Evolutionary conservation across 495 filamentous ascomycete species (phyloP).

Genomic region (Xanthoparmelia taractica): DNA sequence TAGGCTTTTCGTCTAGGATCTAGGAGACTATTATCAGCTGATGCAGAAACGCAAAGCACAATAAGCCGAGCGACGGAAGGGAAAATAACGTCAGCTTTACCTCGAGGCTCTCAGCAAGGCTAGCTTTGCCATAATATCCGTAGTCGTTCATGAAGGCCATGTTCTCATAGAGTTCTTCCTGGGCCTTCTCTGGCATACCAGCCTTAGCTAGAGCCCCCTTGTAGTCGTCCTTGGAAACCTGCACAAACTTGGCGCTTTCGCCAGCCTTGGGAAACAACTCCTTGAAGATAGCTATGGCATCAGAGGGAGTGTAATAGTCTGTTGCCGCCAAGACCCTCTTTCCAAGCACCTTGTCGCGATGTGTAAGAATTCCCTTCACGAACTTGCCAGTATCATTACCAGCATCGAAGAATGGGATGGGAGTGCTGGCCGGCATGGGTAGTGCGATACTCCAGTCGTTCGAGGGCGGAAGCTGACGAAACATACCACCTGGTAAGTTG

Average conservation of each 20-base stretch:
- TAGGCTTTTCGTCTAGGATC: conserved; percentile 25
- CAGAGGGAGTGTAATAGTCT: conserved; percentile 41
- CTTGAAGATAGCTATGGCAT: conserved; percentile 44
- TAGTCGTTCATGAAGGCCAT: conserved; percentile 41
- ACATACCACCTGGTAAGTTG: conserved; percentile 32
- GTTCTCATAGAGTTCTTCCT: conserved; percentile 50
- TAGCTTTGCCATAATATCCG: conserved; percentile 45
- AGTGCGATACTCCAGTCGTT: conserved; percentile 37
- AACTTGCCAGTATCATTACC: conserved; percentile 48
- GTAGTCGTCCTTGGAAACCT: conserved; percentile 42
- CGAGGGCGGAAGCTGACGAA: conserved; percentile 27
- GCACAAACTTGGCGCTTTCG: conserved; percentile 36
- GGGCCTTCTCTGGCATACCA: conserved; percentile 35
- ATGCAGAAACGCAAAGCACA: background rate
- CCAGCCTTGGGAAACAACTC: conserved; percentile 42
- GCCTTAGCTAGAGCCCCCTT: conserved; percentile 33
- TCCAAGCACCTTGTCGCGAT: conserved; percentile 21
- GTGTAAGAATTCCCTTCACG: conserved; percentile 41
- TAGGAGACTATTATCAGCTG: background rate
- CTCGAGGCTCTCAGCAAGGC: conserved; percentile 15
- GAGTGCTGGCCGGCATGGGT: conserved; percentile 35
- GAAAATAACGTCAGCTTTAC: conserved; percentile 2
- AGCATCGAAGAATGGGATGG: conserved; percentile 48
- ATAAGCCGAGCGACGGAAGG: background rate
- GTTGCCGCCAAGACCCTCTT: conserved; percentile 36